phyloP scores from a whole-genome alignment of 192 early-diverging fungal genomes.

The Coemansia sp. region DNA sequence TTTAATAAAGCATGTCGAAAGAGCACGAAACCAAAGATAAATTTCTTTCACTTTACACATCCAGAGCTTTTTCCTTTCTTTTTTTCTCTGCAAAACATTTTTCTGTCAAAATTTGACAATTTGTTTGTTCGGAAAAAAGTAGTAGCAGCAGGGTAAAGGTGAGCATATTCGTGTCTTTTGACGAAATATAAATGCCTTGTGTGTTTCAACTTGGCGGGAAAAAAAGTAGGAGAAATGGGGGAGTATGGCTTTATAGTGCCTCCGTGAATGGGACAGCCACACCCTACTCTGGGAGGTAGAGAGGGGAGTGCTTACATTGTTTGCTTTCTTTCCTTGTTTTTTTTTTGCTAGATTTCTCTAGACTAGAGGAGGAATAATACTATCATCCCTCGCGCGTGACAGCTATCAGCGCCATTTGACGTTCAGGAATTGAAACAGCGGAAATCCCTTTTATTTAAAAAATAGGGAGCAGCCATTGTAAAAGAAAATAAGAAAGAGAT shows the following conservation, averaged over 20 bases:
- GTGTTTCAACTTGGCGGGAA: not conserved
- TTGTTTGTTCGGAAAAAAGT: not conserved
- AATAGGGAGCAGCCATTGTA: not conserved
- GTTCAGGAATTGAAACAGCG: not conserved
- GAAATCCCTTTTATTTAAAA: not conserved
- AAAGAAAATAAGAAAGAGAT: not conserved
- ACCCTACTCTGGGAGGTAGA: not conserved
- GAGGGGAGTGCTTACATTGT: no score
- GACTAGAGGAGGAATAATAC: no score
- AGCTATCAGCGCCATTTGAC: not conserved
- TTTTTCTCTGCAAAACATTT: no score
- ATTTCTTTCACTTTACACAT: no score
- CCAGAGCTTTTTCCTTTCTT: no score
- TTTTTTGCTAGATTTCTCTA: not conserved
- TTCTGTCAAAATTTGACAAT: not conserved
- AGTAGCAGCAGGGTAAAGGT: not conserved
- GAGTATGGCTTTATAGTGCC: not conserved
- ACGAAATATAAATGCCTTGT: not conserved
- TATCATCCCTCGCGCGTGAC: not conserved
- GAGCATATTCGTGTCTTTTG: not conserved
- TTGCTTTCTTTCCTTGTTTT: no score
- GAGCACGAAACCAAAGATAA: no score
- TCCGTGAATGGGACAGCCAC: slow-evolving; percentile 6
- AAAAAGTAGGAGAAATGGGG: not conserved
- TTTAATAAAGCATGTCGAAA: no score